Conservation (phyloP, 352 stramenopile genomes). For the Pythium coloratum region DNA sequence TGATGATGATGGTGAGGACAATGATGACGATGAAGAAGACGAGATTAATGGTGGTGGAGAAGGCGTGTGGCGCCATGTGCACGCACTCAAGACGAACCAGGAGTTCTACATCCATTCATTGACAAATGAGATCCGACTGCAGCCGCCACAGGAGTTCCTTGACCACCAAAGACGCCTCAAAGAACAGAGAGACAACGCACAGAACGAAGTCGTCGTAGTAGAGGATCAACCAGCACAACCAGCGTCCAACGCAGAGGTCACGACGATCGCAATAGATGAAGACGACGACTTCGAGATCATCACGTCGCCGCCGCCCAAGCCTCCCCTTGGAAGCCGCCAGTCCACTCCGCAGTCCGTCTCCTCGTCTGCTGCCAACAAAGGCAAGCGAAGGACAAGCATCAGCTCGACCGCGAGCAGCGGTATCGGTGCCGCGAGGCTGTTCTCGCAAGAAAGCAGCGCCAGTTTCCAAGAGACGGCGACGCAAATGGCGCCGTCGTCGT, state of each 20-base stretch:
- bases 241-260: conserved; percentile 3
- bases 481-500: conserved; percentile 17
- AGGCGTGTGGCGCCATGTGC: conserved; percentile 67
- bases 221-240: conserved; percentile 24
- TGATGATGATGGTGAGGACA: conserved; percentile 4
- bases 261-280: conserved; percentile 7
- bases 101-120: conserved; percentile 81
- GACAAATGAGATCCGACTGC: conserved; percentile 70
- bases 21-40: background rate
- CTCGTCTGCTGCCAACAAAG: conserved; percentile 11
- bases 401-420: background rate
- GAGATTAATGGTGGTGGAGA: conserved; percentile 26
- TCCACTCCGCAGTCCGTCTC: conserved; percentile 16
- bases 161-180: conserved; percentile 46
- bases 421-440: conserved; percentile 3
- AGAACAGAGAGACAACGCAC: conserved; percentile 16
- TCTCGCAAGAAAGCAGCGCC: conserved; percentile 14
- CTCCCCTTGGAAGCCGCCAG: conserved; percentile 1
- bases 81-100: conserved; percentile 53
- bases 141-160: conserved; percentile 48
- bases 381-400: conserved; percentile 11
- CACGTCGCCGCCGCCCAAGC: conserved; percentile 16
- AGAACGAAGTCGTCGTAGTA: background rate
- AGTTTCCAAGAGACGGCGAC: conserved; percentile 25
- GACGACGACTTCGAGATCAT: conserved; percentile 27